Evolutionary conservation across 371 early-diverging fungal genomes (phyloP).

Genomic region (Mucor lusitanicus): DNA sequence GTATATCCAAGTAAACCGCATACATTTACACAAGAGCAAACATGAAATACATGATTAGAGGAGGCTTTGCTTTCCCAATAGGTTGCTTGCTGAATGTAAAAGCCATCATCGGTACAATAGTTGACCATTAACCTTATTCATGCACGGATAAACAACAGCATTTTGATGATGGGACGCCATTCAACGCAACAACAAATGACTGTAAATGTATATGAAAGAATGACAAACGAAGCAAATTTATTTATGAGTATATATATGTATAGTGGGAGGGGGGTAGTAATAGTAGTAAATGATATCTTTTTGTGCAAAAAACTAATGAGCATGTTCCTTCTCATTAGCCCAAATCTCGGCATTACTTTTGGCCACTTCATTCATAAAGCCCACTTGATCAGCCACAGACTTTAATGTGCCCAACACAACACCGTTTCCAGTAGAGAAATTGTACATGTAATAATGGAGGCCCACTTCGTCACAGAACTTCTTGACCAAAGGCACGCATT

Average conservation of each 20-base stretch:
- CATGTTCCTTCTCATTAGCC: conserved; percentile 17
- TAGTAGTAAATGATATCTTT: too few species aligned
- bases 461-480: conserved; percentile 76
- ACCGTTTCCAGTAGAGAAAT: conserved; percentile 73
- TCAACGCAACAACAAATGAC: too few species aligned
- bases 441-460: conserved; percentile 68
- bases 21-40: too few species aligned
- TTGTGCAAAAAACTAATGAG: not conserved
- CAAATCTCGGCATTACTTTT: conserved; percentile 52
- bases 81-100: not conserved
- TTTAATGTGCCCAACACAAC: conserved; percentile 65
- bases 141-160: not conserved
- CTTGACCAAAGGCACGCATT: conserved; percentile 71
- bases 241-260: not conserved
- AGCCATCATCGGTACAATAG: not conserved
- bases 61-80: not conserved
- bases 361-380: conserved; percentile 61
- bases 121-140: not conserved
- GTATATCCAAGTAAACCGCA: too few species aligned
- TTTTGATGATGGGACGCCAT: too few species aligned
- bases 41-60: too few species aligned
- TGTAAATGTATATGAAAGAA: not conserved
- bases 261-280: not conserved
- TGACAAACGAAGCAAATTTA: not conserved
- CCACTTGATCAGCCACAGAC: conserved; percentile 76